A percentile compares a stretch with the other conserved stretches of the same genome.
phyloP scores from a whole-genome alignment of 495 filamentous ascomycete species.

The Neurospora sp. region DNA sequence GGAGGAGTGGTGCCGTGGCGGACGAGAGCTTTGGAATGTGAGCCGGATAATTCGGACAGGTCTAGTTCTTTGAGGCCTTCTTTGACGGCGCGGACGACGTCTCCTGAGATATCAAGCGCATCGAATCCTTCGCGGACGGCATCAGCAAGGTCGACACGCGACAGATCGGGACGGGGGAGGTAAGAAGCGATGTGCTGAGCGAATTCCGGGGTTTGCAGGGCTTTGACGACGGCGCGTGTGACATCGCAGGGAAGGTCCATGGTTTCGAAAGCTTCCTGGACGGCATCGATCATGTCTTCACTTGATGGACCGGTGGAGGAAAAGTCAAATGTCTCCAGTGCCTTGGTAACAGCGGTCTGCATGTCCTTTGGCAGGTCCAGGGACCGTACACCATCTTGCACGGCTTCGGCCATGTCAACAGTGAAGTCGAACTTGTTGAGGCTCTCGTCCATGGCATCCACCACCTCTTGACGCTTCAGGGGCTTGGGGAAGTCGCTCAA shows the following conservation, averaged over 20 bases:
- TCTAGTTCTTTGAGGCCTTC: constrained; percentile 11
- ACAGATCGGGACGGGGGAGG: constrained; percentile 16
- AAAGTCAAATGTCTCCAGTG: constrained; percentile 14
- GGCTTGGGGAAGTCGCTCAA: constrained; percentile 34
- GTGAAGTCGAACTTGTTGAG: constrained; percentile 33
- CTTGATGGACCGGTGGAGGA: not conserved
- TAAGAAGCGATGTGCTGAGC: constrained; percentile 3
- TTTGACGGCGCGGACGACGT: constrained; percentile 13
- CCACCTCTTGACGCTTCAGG: constrained; percentile 28
- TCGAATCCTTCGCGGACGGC: constrained; percentile 22
- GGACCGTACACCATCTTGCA: constrained; percentile 16
- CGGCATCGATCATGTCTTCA: constrained; percentile 10
- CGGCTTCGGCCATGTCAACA: constrained; percentile 17
- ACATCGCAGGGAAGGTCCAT: constrained; percentile 8
- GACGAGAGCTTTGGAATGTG: not conserved
- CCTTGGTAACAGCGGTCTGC: constrained; percentile 9
- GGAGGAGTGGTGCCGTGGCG: constrained; percentile 7
- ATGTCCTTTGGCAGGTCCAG: constrained; percentile 17
- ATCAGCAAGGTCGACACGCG: constrained; percentile 17
- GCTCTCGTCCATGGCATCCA: constrained; percentile 36
- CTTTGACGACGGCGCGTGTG: constrained; percentile 9
- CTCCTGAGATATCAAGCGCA: constrained; percentile 9
- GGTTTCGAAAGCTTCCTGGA: constrained; percentile 15
- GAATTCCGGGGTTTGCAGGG: constrained; percentile 15
- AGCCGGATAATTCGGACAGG: not conserved